Conservation (phyloP, 495 filamentous ascomycete species). For the Annulohypoxylon nitens region DNA sequence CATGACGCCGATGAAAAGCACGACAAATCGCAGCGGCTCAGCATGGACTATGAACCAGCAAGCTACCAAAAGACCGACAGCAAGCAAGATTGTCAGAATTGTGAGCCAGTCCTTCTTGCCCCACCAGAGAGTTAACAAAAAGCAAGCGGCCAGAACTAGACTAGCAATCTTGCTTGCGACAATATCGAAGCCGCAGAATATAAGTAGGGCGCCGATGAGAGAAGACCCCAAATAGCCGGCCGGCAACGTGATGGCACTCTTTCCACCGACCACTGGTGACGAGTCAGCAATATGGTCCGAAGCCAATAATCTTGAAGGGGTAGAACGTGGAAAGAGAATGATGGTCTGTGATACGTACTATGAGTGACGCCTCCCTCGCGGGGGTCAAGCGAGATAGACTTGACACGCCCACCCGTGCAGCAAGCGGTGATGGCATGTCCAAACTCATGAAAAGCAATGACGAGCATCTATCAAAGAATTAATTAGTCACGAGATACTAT, state of each 20-base stretch:
- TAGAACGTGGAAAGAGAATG: not conserved
- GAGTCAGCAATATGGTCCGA: conserved; percentile 77
- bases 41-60: conserved; percentile 86
- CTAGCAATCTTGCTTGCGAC: conserved; percentile 83
- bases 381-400: conserved; percentile 76
- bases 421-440: conserved; percentile 79
- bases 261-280: conserved; percentile 75
- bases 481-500: conserved; percentile 6
- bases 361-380: conserved; percentile 78
- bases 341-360: conserved; percentile 44
- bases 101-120: conserved; percentile 82
- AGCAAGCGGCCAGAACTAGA: conserved; percentile 77
- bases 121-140: conserved; percentile 84
- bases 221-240: conserved; percentile 82
- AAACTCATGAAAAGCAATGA: conserved; percentile 89
- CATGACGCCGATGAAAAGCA: conserved; percentile 88
- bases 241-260: conserved; percentile 77
- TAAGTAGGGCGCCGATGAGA: conserved; percentile 81
- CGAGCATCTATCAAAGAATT: conserved; percentile 71
- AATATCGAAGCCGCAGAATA: conserved; percentile 84
- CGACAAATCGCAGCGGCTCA: conserved; percentile 77
- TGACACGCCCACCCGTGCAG: conserved; percentile 78
- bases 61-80: conserved; percentile 76
- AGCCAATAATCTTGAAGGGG: conserved; percentile 60
- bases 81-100: conserved; percentile 73